Evolutionary conservation across 1,139 yeast genomes (phyloP).

Genomic region (Fermentozyma sake): DNA sequence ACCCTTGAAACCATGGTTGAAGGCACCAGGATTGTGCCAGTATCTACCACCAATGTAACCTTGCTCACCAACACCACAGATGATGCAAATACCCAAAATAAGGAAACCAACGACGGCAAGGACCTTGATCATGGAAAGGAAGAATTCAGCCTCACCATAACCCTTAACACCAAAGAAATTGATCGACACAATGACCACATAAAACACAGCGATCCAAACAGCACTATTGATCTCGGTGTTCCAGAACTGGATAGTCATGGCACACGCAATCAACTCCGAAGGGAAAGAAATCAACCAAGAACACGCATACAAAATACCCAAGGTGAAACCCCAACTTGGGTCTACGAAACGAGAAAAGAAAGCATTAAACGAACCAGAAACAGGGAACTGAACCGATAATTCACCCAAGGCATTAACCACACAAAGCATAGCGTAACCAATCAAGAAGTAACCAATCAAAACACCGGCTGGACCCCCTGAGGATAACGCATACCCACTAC

Average conservation of each 20-base stretch:
- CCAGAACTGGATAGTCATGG: conserved; percentile 30
- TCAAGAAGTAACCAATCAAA: conserved; percentile 18
- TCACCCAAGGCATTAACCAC: conserved; percentile 28
- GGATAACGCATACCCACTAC: conserved; percentile 64
- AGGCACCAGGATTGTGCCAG: conserved; percentile 22
- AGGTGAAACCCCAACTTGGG: conserved; percentile 28
- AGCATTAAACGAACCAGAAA: conserved; percentile 27
- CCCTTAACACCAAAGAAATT: conserved; percentile 45
- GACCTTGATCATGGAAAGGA: conserved; percentile 31
- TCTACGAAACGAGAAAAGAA: conserved; percentile 26
- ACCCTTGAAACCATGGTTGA: conserved; percentile 20
- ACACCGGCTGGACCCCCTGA: conserved; percentile 61
- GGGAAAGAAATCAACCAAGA: conserved; percentile 31
- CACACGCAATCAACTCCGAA: conserved; percentile 29
- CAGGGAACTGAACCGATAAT: conserved; percentile 26
- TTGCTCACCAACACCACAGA: conserved; percentile 25
- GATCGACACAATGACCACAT: conserved; percentile 32
- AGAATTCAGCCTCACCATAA: conserved; percentile 49
- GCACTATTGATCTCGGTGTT: conserved; percentile 14
- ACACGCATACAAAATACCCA: conserved; percentile 32
- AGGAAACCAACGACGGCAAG: conserved; percentile 21
- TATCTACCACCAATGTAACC: conserved; percentile 20
- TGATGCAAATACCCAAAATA: conserved; percentile 19
- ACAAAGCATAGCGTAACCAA: conserved; percentile 22
- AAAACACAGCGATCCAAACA: conserved; percentile 47